Evolutionary conservation across 1,284 basidiomycete species (phyloP), one percentile per base, ranked within the genome.

Genomic region (Bondarzewia mesenterica): DNA sequence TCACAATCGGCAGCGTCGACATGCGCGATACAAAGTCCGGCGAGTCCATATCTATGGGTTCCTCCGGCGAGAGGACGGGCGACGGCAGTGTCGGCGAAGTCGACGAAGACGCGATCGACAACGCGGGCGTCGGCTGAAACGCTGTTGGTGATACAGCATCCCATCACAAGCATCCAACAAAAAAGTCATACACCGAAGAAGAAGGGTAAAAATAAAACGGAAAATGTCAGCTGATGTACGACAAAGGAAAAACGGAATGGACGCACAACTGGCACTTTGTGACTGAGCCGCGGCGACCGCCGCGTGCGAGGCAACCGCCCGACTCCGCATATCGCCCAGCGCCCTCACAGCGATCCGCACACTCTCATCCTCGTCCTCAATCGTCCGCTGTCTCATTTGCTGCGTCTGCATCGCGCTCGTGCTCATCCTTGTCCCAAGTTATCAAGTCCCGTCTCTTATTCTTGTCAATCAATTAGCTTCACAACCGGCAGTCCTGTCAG

Each of bases 301-400:
- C 5, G 4, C 38, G 10, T 35, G 8, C 10, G 32, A 35, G n/a
- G 37, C 45, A 14, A 38, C 45, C 6, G 58, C 59, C 52, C 73
- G 66, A 53, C 73, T 78, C 50, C 82, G 70, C 84, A 87, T 85
- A 58, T 82, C 80, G 23, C 75, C 82, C 26, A 87, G 71, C 8
- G 81, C 83, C 46, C 73, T 69, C 16, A 82, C 77, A 16, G 82
- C 84, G 60, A 85, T 85, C 47, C 78, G 73, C 5, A 82, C 82
- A 58, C 69, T 71, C 60, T 77, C 76, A 54, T 74, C 74, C 57
- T 72, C 64, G 57, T 70, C 66, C 46, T 67, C 65, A 55, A 65
- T 61, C 22, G 60, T 44, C 47, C 52, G 51, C 42, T 45, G 44
- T 32, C 29, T n/a, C n/a, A n/a, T n/a, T n/a, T n/a, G n/a, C n/a